Conservation (phyloP, 441 rosid species). For the Omphalea diandra region DNA sequence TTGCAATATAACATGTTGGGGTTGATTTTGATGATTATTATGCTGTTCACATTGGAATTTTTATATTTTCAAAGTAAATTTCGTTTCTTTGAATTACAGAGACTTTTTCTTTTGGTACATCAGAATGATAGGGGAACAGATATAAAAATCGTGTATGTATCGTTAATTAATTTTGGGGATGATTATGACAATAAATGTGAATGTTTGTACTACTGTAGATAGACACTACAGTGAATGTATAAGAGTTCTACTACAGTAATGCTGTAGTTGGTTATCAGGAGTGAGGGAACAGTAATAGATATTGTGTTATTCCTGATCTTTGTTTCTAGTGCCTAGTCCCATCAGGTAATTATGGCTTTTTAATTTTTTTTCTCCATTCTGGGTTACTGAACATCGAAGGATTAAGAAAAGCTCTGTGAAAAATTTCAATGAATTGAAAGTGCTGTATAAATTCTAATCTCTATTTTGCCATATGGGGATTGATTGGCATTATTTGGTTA, state of each 20-base stretch:
- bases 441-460: background rate
- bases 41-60: background rate
- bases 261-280: background rate
- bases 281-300: background rate
- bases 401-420: background rate
- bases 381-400: background rate
- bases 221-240: background rate
- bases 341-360: background rate
- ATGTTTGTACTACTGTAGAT: background rate
- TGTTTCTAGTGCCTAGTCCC: too few species aligned
- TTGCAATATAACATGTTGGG: background rate
- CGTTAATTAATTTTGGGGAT: background rate
- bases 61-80: background rate
- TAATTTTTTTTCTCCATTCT: background rate
- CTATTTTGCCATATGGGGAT: too few species aligned
- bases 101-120: too few species aligned
- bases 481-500: too few species aligned
- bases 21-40: background rate
- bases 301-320: too few species aligned
- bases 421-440: background rate
- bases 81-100: background rate
- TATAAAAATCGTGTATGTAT: background rate
- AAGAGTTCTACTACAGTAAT: background rate
- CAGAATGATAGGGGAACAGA: too few species aligned
- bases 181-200: background rate